Evolutionary conservation across 495 filamentous ascomycete species (phyloP).

Genomic region (Hyaloscypha hepaticicola): DNA sequence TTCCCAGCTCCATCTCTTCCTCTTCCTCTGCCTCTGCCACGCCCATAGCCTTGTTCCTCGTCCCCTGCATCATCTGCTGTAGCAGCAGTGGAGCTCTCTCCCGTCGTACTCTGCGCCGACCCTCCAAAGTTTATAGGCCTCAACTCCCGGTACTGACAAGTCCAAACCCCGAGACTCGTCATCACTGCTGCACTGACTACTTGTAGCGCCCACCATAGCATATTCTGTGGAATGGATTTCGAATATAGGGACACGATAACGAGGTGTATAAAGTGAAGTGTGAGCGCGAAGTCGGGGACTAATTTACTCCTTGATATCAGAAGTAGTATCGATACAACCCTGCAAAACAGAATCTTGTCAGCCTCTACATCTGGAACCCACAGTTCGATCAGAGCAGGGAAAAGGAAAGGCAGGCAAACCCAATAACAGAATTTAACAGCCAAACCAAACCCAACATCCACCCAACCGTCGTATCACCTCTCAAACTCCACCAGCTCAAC

Average conservation of each 20-base stretch:
- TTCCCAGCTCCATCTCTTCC: constrained; percentile 61
- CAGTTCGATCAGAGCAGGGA: constrained; percentile 11
- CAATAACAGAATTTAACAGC: constrained; percentile 72
- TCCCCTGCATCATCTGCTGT: constrained; percentile 24
- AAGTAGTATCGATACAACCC: constrained; percentile 73
- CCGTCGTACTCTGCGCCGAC: constrained; percentile 26
- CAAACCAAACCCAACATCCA: constrained; percentile 90
- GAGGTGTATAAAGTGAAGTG: constrained; percentile 85
- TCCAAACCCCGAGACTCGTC: constrained; percentile 78
- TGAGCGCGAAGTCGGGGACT: constrained; percentile 89
- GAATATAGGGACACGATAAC: constrained; percentile 74
- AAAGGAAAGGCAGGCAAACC: constrained; percentile 55
- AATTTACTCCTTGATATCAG: constrained; percentile 86
- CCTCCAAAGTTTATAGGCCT: constrained; percentile 86
- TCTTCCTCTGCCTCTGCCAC: constrained; percentile 51
- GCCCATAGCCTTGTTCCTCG: constrained; percentile 51
- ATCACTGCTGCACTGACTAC: constrained; percentile 65
- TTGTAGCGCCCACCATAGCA: constrained; percentile 89
- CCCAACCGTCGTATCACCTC: constrained; percentile 87
- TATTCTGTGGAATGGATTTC: constrained; percentile 64
- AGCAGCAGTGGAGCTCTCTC: constrained; percentile 34
- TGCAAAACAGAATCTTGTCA: constrained; percentile 35
- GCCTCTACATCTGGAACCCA: constrained; percentile 10
- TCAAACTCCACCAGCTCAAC: constrained; percentile 75
- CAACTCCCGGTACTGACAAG: constrained; percentile 85